phyloP scores from a whole-genome alignment of 257 asterid genomes.

The Nicotiana benthamiana region DNA sequence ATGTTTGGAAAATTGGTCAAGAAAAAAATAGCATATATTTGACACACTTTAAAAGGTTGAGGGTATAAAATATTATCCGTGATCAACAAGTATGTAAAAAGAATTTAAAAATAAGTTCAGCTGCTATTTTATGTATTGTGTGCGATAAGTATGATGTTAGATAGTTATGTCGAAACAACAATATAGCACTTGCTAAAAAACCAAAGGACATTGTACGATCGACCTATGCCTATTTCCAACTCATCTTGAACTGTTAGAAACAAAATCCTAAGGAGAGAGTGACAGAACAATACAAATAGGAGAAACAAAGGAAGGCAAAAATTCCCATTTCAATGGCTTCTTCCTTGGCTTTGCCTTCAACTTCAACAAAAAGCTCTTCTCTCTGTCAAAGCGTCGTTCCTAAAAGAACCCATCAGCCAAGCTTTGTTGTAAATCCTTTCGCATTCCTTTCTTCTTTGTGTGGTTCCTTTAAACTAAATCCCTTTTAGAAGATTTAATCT shows the following conservation, averaged over 20 bases:
- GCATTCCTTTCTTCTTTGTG: neutral
- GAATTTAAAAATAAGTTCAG: too few species aligned
- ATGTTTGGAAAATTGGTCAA: too few species aligned
- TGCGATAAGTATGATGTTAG: too few species aligned
- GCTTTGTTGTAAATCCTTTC: slow-evolving; percentile 32
- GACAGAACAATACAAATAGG: neutral
- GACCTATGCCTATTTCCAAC: neutral
- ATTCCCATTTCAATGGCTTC: slow-evolving; percentile 24
- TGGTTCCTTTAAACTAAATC: neutral
- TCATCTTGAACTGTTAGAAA: neutral
- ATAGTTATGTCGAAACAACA: too few species aligned
- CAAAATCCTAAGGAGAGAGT: neutral
- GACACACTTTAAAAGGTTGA: too few species aligned
- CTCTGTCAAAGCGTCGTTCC: slow-evolving; percentile 15
- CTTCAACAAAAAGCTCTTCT: slow-evolving; percentile 21
- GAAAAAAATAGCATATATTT: too few species aligned
- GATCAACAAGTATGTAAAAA: too few species aligned
- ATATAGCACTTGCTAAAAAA: neutral
- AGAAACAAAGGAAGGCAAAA: neutral
- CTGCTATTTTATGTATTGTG: too few species aligned
- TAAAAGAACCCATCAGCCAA: slow-evolving; percentile 16
- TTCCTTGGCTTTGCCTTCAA: slow-evolving; percentile 32
- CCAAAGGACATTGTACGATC: neutral
- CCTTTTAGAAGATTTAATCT: neutral
- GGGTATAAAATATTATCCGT: too few species aligned